A percentile compares a stretch with the other conserved stretches of the same genome.
Conservation (phyloP, 331 rosid species). For the Telfairia occidentalis region DNA sequence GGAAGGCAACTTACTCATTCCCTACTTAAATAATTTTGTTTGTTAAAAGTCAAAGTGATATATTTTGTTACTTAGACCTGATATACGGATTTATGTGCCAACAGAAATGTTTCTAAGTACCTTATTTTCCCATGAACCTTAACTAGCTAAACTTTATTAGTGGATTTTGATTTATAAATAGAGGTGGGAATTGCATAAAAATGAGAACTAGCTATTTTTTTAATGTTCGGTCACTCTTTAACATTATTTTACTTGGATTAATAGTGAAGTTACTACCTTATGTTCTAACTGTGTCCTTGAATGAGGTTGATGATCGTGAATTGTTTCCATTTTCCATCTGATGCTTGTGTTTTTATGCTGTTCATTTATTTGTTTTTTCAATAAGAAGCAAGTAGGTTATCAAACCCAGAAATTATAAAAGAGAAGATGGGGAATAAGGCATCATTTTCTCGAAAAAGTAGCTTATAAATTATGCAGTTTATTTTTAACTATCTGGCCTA, state of each 20-base stretch:
- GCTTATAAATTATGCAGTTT: background rate
- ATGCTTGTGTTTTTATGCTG: background rate
- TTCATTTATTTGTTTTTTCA: background rate
- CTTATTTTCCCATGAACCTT: background rate
- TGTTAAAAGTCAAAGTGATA: constrained; percentile 1
- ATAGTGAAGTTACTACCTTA: too few species aligned
- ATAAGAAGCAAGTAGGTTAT: background rate
- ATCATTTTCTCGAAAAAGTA: background rate
- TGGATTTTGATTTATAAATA: background rate
- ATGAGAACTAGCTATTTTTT: background rate
- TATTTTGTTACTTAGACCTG: background rate
- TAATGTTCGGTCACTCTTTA: background rate
- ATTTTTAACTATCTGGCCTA: background rate
- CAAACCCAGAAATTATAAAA: background rate
- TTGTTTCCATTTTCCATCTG: background rate
- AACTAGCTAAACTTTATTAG: background rate
- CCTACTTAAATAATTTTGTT: background rate
- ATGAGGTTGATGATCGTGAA: background rate
- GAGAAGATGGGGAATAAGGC: background rate
- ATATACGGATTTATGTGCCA: background rate
- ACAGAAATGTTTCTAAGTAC: background rate
- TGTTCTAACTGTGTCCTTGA: too few species aligned
- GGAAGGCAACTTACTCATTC: constrained; percentile 34
- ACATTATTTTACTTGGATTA: background rate
- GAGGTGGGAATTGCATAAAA: background rate